phyloP scores from a whole-genome alignment of 176 grass and related monocot genomes.

The Guadua angustifolia region DNA sequence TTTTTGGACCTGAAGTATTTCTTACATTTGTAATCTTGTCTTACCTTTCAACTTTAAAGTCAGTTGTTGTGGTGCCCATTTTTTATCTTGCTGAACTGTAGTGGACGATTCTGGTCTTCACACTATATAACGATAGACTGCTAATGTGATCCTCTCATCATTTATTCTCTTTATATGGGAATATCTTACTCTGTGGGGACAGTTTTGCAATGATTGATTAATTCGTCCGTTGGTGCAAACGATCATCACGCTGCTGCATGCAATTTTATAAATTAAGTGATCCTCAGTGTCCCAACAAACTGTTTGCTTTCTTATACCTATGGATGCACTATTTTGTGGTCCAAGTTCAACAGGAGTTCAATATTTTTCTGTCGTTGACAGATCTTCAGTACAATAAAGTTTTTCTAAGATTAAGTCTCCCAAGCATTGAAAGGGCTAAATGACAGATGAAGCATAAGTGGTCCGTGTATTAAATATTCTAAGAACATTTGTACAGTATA shows the following conservation, averaged over 20 bases:
- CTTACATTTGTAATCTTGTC: not conserved
- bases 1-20: not conserved
- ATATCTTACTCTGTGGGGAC: conserved; percentile 47
- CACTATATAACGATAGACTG: conserved; percentile 29
- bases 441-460: conserved; percentile 30
- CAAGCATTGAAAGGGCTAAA: conserved; percentile 9
- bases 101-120: conserved; percentile 2
- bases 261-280: conserved; percentile 40
- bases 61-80: conserved; percentile 7
- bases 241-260: conserved; percentile 19
- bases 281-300: conserved; percentile 22
- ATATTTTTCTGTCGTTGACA: conserved; percentile 39
- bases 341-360: conserved; percentile 40
- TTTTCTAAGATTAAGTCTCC: conserved; percentile 14
- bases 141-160: conserved; percentile 32
- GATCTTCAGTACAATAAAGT: conserved; percentile 29
- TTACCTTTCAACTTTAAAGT: conserved; percentile 15
- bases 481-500: not conserved
- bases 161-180: conserved; percentile 27
- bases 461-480: conserved; percentile 41
- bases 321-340: conserved; percentile 38
- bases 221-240: conserved; percentile 21
- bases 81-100: conserved; percentile 23
- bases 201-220: conserved; percentile 48
- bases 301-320: conserved; percentile 33